Base-by-base conservation (phyloP, 139 green algal genomes). In the Chlorella vulgaris region DNA sequence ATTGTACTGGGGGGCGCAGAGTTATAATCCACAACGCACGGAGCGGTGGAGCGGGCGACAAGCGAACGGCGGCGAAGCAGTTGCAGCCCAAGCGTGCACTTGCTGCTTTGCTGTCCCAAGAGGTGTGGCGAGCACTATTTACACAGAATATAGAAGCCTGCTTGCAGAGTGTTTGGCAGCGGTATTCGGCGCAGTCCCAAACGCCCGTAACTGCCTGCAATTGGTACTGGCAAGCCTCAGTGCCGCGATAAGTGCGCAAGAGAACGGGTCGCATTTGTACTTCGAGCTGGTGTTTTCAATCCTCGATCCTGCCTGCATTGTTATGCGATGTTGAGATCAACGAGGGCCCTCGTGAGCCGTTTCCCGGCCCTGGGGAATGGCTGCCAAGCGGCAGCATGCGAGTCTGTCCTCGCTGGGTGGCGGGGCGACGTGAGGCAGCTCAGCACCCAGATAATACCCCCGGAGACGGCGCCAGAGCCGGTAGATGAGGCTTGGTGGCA, bases 401-500 rank as follows among this genome's bases (percentile, higher is more conserved):
- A 71, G n/a, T 33, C 35, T 18, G 18, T 31, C n/a, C 35, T 71
- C 3, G 3, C 2, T 1, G 18, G n/a, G 24, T 21, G 33, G 19
- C 19, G 7, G 28, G 35, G 7, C 24, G 53, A 36, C 24, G 8
- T 8, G 1, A n/a, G 33, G 53, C 36, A 33, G 29, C 53, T 36
- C 6, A 68, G 53, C 73, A 79, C 51, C 8, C 39, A 22, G 4
- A 29, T 53, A 24, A 51, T 15, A 8, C 26, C 61, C 0, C 2
- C 19, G 4, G 58, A 55, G 31, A 38, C 28, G 0, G 28, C 40
- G 42, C 38, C 28, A 26, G 39, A 7, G 18, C 31, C 29, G 1
- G 55, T 50, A 5, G 71, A 78, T 53, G 50, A 47, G 19, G 5
- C 71, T 7, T 66, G 71, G 71, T 78, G 71, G 74, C 55, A 5